Evolutionary conservation across 352 stramenopile genomes (phyloP).

Genomic region (Phytophthora meadii): DNA sequence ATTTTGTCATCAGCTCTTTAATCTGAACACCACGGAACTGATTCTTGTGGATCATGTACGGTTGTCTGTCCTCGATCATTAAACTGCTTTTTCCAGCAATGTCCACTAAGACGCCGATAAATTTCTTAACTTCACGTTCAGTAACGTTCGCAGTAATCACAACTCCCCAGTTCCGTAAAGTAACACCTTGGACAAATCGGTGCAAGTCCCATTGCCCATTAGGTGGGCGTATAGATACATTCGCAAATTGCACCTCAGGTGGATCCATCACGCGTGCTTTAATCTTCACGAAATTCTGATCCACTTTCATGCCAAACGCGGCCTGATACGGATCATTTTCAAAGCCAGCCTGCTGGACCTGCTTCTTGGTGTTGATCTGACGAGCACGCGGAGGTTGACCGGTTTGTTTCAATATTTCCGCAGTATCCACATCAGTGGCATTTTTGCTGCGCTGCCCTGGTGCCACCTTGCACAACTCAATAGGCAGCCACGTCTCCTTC

Average conservation of each 20-base stretch:
- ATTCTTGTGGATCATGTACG: constrained; percentile 44
- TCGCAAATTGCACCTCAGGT: constrained; percentile 65
- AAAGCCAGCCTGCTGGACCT: constrained; percentile 64
- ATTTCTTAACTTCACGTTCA: constrained; percentile 39
- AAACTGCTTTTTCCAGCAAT: constrained; percentile 41
- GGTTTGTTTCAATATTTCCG: constrained; percentile 78
- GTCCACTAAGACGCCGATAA: constrained; percentile 42
- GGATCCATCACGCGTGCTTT: constrained; percentile 52
- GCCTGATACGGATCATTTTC: constrained; percentile 67
- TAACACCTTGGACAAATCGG: constrained; percentile 56
- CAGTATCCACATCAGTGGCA: constrained; percentile 80
- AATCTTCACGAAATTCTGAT: constrained; percentile 48
- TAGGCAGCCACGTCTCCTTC: constrained; percentile 64
- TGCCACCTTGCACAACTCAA: constrained; percentile 80
- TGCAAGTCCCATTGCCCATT: constrained; percentile 71
- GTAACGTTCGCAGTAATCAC: constrained; percentile 44
- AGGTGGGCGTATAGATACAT: constrained; percentile 62
- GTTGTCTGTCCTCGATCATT: constrained; percentile 40
- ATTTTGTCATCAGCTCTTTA: constrained; percentile 67
- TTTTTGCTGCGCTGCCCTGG: constrained; percentile 68
- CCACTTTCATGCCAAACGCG: constrained; percentile 68
- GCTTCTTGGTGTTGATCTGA: constrained; percentile 54
- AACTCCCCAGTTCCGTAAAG: constrained; percentile 58
- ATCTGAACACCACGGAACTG: constrained; percentile 42
- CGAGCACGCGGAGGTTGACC: constrained; percentile 52